Conservation (phyloP, 1,284 basidiomycete species). For the Mrakiaceae sp. region DNA sequence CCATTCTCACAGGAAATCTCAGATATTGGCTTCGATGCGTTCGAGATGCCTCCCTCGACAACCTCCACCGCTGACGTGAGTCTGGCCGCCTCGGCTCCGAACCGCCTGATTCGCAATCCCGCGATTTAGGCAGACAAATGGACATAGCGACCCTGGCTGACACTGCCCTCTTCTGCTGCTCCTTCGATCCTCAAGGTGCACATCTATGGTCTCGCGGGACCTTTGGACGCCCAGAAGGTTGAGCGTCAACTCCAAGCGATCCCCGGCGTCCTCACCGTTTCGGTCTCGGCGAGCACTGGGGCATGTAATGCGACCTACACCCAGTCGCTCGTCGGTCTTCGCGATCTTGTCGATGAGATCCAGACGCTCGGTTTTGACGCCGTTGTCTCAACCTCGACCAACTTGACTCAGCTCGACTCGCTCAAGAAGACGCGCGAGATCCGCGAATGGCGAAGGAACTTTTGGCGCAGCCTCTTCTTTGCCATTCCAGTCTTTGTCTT, state of each 20-base stretch:
- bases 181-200: constrained; percentile 39
- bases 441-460: constrained; percentile 73
- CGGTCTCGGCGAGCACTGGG: constrained; percentile 44
- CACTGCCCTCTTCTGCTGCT: not conserved
- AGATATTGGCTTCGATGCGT: constrained; percentile 85
- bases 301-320: constrained; percentile 64
- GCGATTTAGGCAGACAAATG: too few species aligned
- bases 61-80: constrained; percentile 37
- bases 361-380: constrained; percentile 68
- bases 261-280: constrained; percentile 62
- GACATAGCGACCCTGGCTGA: not conserved
- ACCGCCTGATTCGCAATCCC: too few species aligned
- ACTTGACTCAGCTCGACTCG: constrained; percentile 79
- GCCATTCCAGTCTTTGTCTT: constrained; percentile 88
- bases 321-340: constrained; percentile 56
- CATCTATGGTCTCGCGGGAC: constrained; percentile 85
- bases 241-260: constrained; percentile 33
- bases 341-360: constrained; percentile 74
- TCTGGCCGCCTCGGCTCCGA: not conserved
- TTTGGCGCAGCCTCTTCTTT: constrained; percentile 64
- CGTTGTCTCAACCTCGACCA: constrained; percentile 63
- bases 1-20: constrained; percentile 59
- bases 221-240: constrained; percentile 53
- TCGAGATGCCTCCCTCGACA: constrained; percentile 50
- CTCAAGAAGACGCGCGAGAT: constrained; percentile 87